Evolutionary conservation across 2,329 filamentous ascomycete species (phyloP).

Genomic region (Torrubiella hemipterigena): DNA sequence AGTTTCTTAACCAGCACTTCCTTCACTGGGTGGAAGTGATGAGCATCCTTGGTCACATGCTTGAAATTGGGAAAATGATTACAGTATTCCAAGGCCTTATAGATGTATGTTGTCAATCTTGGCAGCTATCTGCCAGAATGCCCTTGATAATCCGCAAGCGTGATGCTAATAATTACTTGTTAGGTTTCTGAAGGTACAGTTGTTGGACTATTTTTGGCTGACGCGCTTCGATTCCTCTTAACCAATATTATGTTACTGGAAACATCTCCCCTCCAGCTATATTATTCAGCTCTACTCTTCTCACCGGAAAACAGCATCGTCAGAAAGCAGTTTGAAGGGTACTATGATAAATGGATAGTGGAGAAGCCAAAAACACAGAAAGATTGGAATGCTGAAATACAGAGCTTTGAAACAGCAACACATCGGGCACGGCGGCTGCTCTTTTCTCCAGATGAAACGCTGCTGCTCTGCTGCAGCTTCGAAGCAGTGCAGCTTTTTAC

Average conservation of each 20-base stretch:
- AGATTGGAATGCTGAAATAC: neutral
- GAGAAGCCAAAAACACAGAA: neutral
- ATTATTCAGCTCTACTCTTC: neutral
- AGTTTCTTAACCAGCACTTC: neutral
- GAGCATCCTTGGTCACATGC: neutral
- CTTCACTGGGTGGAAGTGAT: neutral
- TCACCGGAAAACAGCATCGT: neutral
- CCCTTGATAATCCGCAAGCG: too few species aligned
- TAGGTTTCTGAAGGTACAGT: too few species aligned
- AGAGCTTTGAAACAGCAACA: neutral
- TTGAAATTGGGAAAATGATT: neutral
- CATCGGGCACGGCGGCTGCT: neutral
- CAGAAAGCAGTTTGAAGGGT: neutral
- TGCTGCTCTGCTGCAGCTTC: neutral
- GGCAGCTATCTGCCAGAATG: neutral
- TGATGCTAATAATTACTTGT: too few species aligned
- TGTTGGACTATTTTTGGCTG: neutral
- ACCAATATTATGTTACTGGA: neutral
- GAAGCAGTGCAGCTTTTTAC: neutral
- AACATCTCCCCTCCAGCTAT: neutral
- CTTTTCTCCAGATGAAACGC: neutral
- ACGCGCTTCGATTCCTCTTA: neutral
- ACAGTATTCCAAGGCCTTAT: neutral
- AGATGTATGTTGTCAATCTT: neutral
- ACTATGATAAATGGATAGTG: neutral